Percentiles rank a stretch among this genome's conserved stretches.
Evolutionary conservation across 495 filamentous ascomycete genomes (phyloP).

Genomic region (Niebla homalea): DNA sequence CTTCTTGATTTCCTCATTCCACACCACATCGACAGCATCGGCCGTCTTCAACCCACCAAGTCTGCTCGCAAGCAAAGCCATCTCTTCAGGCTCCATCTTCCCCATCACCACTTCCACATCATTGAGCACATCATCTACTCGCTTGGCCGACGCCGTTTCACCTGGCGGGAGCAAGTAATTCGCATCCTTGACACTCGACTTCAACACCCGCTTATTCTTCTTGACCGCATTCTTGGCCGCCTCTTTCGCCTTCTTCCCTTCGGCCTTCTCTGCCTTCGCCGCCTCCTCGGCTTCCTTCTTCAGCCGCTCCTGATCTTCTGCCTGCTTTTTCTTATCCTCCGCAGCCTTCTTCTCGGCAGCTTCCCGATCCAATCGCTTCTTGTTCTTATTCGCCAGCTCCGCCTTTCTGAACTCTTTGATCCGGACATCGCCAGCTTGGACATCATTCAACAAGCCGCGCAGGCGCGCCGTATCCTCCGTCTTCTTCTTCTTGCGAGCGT

Average conservation of each 20-base stretch:
- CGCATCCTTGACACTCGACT: conserved; percentile 82
- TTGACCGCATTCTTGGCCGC: conserved; percentile 94
- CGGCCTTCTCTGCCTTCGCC: conserved; percentile 66
- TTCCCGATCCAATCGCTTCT: conserved; percentile 80
- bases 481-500: conserved; percentile 97
- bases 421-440: conserved; percentile 68
- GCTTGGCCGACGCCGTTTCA: conserved; percentile 51
- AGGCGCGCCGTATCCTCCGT: conserved; percentile 87
- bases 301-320: conserved; percentile 62
- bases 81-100: conserved; percentile 85
- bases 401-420: conserved; percentile 94
- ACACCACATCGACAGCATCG: conserved; percentile 44
- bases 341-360: conserved; percentile 72
- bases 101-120: conserved; percentile 81
- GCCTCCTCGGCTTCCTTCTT: conserved; percentile 73
- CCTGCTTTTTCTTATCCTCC: conserved; percentile 65
- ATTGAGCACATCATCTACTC: conserved; percentile 56
- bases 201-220: conserved; percentile 97
- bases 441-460: conserved; percentile 77
- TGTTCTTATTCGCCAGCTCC: conserved; percentile 84
- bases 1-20: conserved; percentile 56
- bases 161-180: conserved; percentile 70
- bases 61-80: conserved; percentile 63
- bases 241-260: conserved; percentile 93
- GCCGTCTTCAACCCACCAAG: conserved; percentile 42